phyloP scores from a whole-genome alignment of 495 filamentous ascomycete species.

The Lasiosphaeria ovina region DNA sequence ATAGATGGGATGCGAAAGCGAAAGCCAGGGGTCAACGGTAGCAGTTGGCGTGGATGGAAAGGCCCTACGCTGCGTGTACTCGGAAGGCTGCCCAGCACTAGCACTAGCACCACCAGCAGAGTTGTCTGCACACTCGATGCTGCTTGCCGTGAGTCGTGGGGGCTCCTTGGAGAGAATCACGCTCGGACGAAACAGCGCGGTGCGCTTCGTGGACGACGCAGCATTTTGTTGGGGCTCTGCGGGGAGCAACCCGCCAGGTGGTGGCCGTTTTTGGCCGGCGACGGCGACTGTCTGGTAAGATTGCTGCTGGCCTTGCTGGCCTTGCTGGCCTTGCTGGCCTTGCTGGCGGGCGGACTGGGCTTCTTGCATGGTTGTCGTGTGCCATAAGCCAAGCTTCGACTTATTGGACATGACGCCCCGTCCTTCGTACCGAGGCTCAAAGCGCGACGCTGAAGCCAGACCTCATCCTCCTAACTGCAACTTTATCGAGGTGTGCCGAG shows the following conservation, averaged over 20 bases:
- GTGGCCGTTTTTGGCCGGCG: slow-evolving; percentile 27
- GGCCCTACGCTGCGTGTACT: slow-evolving; percentile 48
- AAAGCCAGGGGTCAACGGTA: slow-evolving; percentile 58
- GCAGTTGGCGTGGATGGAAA: slow-evolving; percentile 49
- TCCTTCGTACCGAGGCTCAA: neutral
- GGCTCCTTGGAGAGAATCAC: slow-evolving; percentile 20
- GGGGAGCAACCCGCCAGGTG: slow-evolving; percentile 11
- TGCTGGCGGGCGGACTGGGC: slow-evolving; percentile 11
- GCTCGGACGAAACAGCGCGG: slow-evolving; percentile 22
- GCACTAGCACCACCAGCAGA: slow-evolving; percentile 10
- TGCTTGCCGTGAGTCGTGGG: slow-evolving; percentile 36
- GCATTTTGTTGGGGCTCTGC: neutral
- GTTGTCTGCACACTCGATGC: slow-evolving; percentile 23
- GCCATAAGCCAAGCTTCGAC: slow-evolving; percentile 22
- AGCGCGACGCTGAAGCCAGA: neutral
- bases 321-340: slow-evolving; percentile 8
- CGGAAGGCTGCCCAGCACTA: slow-evolving; percentile 22
- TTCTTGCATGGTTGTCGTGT: slow-evolving; percentile 29
- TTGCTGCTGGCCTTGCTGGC: slow-evolving; percentile 13
- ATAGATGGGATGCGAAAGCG: slow-evolving; percentile 63
- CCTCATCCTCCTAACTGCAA: neutral
- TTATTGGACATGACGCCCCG: slow-evolving; percentile 19
- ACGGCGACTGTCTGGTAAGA: slow-evolving; percentile 14
- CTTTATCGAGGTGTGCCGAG: neutral
- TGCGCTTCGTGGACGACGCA: slow-evolving; percentile 16